phyloP scores from a whole-genome alignment of 108 stramenopile genomes.

The Cyclotella sp. region DNA sequence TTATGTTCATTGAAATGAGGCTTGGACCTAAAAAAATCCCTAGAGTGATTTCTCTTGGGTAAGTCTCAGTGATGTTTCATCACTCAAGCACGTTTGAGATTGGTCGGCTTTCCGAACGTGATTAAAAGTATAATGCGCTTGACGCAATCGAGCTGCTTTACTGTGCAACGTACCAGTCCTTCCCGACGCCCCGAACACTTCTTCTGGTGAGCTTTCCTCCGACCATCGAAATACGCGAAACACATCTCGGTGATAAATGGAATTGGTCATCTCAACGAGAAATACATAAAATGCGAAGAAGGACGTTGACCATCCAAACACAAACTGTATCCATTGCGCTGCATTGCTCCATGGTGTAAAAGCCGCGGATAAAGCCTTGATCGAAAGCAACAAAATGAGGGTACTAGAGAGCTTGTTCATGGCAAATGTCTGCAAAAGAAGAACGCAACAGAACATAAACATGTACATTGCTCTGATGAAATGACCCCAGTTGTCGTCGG shows the following conservation, averaged over 20 bases:
- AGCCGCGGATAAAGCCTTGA: slow-evolving; percentile 9
- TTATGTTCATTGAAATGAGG: neutral
- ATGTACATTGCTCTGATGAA: slow-evolving; percentile 40
- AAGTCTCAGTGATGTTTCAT: neutral
- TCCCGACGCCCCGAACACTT: slow-evolving; percentile 53
- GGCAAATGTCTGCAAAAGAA: slow-evolving; percentile 37
- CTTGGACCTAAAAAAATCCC: too few species aligned
- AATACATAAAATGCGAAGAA: slow-evolving; percentile 53
- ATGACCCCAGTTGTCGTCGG: slow-evolving; percentile 30
- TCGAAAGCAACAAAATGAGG: slow-evolving; percentile 33
- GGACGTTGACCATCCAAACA: slow-evolving; percentile 25
- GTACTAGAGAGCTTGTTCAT: slow-evolving; percentile 43
- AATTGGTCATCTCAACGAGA: slow-evolving; percentile 48
- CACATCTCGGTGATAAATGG: slow-evolving; percentile 50
- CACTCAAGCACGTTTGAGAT: neutral
- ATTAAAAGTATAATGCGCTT: slow-evolving; percentile 6
- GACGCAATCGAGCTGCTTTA: slow-evolving; percentile 3
- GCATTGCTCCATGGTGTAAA: slow-evolving; percentile 19
- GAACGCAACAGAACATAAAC: slow-evolving; percentile 34
- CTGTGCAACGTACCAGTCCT: slow-evolving; percentile 25
- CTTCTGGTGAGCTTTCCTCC: slow-evolving; percentile 39
- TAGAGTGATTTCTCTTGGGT: neutral
- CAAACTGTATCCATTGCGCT: slow-evolving; percentile 34
- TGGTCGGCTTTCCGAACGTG: neutral
- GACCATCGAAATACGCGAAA: slow-evolving; percentile 44